Conservation (phyloP, 352 stramenopile genomes). For the Globisporangium megalacanthum region DNA sequence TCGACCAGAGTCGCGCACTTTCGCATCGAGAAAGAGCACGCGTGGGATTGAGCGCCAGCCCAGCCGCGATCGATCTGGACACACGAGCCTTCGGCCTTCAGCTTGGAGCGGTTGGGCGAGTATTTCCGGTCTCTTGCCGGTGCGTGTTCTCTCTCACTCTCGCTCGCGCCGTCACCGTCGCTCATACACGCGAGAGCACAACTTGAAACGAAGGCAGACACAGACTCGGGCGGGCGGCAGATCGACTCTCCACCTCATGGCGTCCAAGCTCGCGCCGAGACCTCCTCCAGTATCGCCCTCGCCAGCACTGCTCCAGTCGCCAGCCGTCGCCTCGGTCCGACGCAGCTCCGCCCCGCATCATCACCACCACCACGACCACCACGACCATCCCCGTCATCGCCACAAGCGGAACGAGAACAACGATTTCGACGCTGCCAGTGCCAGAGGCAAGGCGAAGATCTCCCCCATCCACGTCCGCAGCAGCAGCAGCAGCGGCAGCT, state of each 20-base stretch:
- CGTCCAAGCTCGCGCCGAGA: slow-evolving; percentile 8
- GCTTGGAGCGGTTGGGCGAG: too few relatives aligned
- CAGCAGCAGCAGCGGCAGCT: neutral
- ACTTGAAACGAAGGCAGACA: too few relatives aligned
- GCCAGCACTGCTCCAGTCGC: neutral
- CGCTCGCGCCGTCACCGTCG: too few relatives aligned
- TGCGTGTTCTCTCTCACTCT: too few relatives aligned
- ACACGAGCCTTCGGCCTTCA: too few relatives aligned
- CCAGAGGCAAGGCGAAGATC: neutral
- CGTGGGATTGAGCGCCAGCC: too few relatives aligned
- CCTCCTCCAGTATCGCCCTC: neutral
- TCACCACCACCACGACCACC: neutral
- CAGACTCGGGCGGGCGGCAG: too few relatives aligned
- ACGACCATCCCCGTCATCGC: neutral
- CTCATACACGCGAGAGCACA: too few relatives aligned
- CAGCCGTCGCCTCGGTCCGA: neutral
- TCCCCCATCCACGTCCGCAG: neutral
- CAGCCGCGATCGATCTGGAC: too few relatives aligned
- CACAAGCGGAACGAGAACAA: slow-evolving; percentile 1
- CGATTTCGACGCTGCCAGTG: neutral
- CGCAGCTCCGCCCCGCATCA: neutral
- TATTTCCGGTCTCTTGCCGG: too few relatives aligned
- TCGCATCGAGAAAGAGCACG: too few relatives aligned
- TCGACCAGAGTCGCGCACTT: too few relatives aligned
- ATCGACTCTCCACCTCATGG: neutral